Base-by-base conservation (phyloP, 805 yeast species). In the Pichia heedii region DNA sequence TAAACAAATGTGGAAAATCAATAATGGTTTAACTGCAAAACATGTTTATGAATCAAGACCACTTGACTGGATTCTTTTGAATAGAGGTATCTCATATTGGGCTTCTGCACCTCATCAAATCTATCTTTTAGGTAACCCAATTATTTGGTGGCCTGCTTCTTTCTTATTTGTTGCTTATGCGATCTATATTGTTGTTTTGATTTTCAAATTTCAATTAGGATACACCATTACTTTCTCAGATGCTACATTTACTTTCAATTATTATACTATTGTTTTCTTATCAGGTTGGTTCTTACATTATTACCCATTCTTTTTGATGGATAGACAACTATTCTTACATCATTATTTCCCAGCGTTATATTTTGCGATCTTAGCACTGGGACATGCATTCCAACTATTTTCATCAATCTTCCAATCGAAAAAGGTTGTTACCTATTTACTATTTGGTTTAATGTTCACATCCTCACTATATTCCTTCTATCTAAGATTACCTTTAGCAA, bases 341-440 rank as follows among this genome's bases (percentile, higher is more conserved):
- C 97, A 89, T 64, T 90, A 90, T 63, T 67, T 93, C 52, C 97
- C 96, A 44, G 86, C 97, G 2, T 74, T 86, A 42, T 93, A 87
- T 67, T 93, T 93, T 64, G 68, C 58, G 13, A 56, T 63, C n/a
- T 48, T 67, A 48, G 54, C 65, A 44, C 41, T 65, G 48, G 63
- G 66, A 48, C 57, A 63, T 45, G 42, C 55, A 11, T 54, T 63
- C 22, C 65, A 65, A 48, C 50, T 62, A 24, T 19, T 60, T 26
- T 48, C 56, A 44, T 54, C 66, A 1, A 44, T 52, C 27, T 55
- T 63, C 42, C 57, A 49, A 29, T 65, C 61, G 38, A 73, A 67
- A 50, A 74, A 69, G 52, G 52, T 58, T 33, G 52, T 74, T 32
- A 72, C 76, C 4, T 71, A 73, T 40, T 65, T 57, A 4, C 37